Evolutionary conservation across 1,139 yeast species (phyloP).

Genomic region (Citeromyces siamensis): DNA sequence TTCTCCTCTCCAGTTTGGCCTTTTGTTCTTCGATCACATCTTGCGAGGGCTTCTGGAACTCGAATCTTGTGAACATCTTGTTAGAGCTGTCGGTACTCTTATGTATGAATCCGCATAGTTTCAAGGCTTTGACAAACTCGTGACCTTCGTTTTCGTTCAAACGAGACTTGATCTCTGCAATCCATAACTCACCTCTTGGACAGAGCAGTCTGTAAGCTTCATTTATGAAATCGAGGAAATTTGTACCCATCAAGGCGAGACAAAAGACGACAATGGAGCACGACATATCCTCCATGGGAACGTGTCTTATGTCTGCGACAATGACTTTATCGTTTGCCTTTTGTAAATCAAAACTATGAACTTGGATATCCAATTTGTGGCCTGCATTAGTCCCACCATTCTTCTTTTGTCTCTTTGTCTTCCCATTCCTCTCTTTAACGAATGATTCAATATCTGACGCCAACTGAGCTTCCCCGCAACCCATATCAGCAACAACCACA

Average conservation of each 20-base stretch:
- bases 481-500: slow-evolving; percentile 92
- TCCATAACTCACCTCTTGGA: slow-evolving; percentile 94
- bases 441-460: slow-evolving; percentile 51
- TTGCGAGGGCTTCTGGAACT: slow-evolving; percentile 77
- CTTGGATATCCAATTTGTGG: slow-evolving; percentile 36
- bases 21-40: slow-evolving; percentile 57
- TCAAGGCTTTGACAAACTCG: slow-evolving; percentile 70
- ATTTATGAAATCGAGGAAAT: slow-evolving; percentile 77
- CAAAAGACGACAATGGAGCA: slow-evolving; percentile 85
- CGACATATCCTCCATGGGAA: slow-evolving; percentile 69
- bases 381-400: slow-evolving; percentile 14
- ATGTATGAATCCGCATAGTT: slow-evolving; percentile 75
- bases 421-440: slow-evolving; percentile 20
- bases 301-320: slow-evolving; percentile 88
- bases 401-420: slow-evolving; percentile 20
- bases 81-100: slow-evolving; percentile 77
- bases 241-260: slow-evolving; percentile 94
- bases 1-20: slow-evolving; percentile 49
- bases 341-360: slow-evolving; percentile 85
- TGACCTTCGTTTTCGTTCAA: slow-evolving; percentile 59
- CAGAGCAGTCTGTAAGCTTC: slow-evolving; percentile 84
- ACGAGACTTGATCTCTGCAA: slow-evolving; percentile 92
- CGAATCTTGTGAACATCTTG: slow-evolving; percentile 91
- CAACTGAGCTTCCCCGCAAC: slow-evolving; percentile 94
- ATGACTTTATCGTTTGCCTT: slow-evolving; percentile 81